phyloP scores from a whole-genome alignment of 148 eudicot genomes.

The Camellia sinensis region DNA sequence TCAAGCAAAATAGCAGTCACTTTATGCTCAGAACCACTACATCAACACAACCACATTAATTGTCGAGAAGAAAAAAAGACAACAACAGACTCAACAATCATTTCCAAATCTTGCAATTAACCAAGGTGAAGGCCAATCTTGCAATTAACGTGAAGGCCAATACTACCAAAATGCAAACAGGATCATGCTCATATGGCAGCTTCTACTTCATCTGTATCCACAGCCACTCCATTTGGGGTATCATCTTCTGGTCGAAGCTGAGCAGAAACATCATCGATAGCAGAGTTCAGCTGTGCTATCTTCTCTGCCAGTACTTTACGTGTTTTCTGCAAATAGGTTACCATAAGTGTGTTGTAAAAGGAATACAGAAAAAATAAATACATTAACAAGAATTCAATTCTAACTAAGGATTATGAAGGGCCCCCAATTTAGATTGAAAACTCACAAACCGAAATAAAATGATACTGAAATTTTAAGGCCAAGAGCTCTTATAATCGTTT shows the following conservation, averaged over 20 bases:
- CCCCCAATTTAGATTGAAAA: no score
- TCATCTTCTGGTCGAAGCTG: conserved; percentile 57
- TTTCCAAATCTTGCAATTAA: neutral
- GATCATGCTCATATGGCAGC: conserved; percentile 34
- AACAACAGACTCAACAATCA: neutral
- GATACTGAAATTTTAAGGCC: no score
- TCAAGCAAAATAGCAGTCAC: no score
- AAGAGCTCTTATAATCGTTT: no score
- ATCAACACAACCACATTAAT: no score
- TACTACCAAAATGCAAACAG: neutral
- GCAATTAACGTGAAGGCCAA: neutral
- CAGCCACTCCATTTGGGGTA: conserved; percentile 46
- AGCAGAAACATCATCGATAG: conserved; percentile 72
- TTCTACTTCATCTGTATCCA: conserved; percentile 53
- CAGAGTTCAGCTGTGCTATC: conserved; percentile 81
- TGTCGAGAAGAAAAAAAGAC: neutral
- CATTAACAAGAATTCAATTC: neutral
- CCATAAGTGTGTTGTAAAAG: neutral
- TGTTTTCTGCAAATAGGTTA: conserved; percentile 50
- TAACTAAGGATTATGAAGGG: no score
- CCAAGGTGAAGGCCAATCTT: neutral
- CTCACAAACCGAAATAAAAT: no score
- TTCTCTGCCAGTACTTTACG: conserved; percentile 70
- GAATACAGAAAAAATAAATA: neutral
- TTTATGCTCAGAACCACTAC: no score